Conservation (phyloP, 2,329 filamentous ascomycete genomes). For the Xylariaceae sp. region DNA sequence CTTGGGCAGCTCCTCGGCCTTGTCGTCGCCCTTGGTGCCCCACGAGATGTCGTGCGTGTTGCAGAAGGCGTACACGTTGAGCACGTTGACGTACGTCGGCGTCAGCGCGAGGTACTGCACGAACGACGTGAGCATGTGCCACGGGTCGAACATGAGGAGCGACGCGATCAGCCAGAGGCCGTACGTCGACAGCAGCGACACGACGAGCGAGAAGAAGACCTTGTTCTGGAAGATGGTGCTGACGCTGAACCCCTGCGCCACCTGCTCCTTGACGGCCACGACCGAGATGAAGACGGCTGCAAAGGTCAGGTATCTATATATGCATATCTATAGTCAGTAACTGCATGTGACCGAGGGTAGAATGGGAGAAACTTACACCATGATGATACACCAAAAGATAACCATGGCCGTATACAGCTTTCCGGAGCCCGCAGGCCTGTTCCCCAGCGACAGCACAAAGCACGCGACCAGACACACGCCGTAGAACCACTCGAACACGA, state of each 20-base stretch:
- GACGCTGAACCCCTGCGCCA: constrained; percentile 63
- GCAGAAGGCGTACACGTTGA: constrained; percentile 98
- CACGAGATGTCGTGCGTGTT: constrained; percentile 97
- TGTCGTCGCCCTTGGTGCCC: constrained; percentile 98
- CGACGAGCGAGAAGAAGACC: constrained; percentile 88
- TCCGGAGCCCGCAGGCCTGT: constrained; percentile 89
- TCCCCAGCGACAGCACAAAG: constrained; percentile 90
- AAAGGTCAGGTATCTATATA: constrained; percentile 75
- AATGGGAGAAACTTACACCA: constrained; percentile 59
- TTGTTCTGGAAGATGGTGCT: constrained; percentile 74
- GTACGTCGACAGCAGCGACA: constrained; percentile 88
- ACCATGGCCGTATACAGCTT: constrained; percentile 95
- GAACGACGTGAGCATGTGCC: constrained; percentile 98
- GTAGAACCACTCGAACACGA: constrained; percentile 95
- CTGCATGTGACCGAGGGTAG: neutral
- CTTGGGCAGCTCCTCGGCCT: constrained; percentile 81
- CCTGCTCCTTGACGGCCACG: constrained; percentile 69
- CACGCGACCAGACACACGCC: constrained; percentile 87
- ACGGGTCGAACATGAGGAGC: constrained; percentile 93
- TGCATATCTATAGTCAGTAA: neutral
- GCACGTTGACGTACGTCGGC: constrained; percentile 94
- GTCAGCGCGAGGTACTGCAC: constrained; percentile 91
- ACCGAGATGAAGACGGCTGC: constrained; percentile 93
- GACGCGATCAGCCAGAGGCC: constrained; percentile 88
- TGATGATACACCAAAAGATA: constrained; percentile 95